Percentiles rank a stretch among this genome's conserved stretches.
Conservation (phyloP, 768 basidiomycete species). For the Suillus weaverae region DNA sequence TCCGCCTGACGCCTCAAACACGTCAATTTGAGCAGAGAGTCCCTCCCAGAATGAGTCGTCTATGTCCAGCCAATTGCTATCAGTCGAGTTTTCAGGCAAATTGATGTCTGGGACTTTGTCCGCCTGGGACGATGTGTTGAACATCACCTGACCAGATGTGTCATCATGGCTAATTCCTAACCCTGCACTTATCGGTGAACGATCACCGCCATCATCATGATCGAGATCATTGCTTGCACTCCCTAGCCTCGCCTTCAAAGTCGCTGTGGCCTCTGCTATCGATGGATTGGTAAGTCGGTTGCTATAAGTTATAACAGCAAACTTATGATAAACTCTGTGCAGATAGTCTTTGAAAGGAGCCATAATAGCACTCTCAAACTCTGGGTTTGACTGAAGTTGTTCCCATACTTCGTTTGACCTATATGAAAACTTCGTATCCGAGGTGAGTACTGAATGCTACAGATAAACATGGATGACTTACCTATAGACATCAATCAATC, state of each 20-base stretch:
- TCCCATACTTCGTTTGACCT: neutral
- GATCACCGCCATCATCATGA: neutral
- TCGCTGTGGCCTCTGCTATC: neutral
- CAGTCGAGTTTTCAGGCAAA: neutral
- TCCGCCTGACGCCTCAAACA: neutral
- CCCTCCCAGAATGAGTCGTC: neutral
- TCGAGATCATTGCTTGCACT: neutral
- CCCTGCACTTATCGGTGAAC: neutral
- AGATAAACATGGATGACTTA: neutral
- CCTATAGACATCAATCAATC: conserved; percentile 1
- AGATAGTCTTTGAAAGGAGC: neutral
- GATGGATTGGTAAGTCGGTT: neutral
- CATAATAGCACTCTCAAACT: neutral
- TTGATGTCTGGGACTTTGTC: neutral
- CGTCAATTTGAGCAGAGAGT: neutral
- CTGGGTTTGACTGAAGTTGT: neutral
- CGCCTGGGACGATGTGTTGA: neutral
- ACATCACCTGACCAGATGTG: neutral
- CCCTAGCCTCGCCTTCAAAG: neutral
- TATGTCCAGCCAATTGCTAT: neutral
- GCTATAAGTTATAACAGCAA: neutral
- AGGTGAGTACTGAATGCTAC: neutral
- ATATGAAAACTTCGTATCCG: neutral
- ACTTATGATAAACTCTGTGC: neutral
- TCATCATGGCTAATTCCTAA: neutral